Conservation (phyloP, 2,329 filamentous ascomycete species). For the Pseudocercospora cruenta region DNA sequence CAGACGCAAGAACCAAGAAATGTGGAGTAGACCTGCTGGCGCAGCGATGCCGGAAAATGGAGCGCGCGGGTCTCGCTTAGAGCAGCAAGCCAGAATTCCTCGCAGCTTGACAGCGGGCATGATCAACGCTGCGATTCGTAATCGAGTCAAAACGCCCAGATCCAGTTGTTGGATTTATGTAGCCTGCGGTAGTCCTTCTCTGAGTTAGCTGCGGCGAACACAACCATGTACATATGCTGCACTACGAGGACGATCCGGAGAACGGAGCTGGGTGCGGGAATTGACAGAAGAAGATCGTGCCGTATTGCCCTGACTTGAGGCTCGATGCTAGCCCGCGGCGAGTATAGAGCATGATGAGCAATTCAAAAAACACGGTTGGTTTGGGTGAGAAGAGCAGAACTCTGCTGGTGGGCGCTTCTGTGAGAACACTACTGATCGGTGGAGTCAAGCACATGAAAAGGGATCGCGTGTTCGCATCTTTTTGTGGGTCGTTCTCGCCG, state of each 20-base stretch:
- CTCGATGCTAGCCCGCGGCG: not conserved
- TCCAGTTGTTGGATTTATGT: not conserved
- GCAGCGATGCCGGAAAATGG: not conserved
- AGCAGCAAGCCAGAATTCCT: not conserved
- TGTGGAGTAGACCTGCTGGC: not conserved
- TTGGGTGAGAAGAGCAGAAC: not conserved
- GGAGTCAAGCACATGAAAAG: not conserved
- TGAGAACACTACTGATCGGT: not conserved
- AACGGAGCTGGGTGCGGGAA: not conserved
- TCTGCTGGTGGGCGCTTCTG: not conserved
- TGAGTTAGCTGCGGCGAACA: not conserved
- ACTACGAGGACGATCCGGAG: conserved; percentile 5
- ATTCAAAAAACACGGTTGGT: not conserved
- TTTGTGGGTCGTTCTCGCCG: not conserved
- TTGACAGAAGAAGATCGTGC: not conserved
- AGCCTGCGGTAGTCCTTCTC: not conserved
- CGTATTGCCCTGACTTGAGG: not conserved
- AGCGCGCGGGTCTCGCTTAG: not conserved
- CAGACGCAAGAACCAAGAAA: conserved; percentile 6
- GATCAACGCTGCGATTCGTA: not conserved
- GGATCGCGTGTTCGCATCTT: not conserved
- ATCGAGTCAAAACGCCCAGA: not conserved
- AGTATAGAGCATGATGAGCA: not conserved
- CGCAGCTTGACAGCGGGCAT: not conserved
- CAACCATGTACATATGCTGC: not conserved